Evolutionary conservation across 1,139 yeast genomes (phyloP), one percentile per base, ranked within the genome.

Genomic region (Martiniozyma asiatica): DNA sequence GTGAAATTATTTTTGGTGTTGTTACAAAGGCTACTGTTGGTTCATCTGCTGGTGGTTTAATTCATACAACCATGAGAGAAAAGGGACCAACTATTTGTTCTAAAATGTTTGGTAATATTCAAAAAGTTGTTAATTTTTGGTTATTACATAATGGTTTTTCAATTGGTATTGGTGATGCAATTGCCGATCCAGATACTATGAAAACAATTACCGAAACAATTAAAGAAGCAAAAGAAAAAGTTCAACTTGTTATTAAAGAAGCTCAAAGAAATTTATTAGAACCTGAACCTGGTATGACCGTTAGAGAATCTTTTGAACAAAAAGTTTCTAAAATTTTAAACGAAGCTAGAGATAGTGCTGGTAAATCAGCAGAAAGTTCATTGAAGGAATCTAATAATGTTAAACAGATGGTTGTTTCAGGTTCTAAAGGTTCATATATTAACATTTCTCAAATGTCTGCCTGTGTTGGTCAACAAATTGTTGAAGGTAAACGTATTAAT

Each of bases 391-490:
- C 78, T 45, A 92, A 92, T 54, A 89, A 87, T 51, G 98, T 92
- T 46, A 92, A 92, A 55, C 98, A 92, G 63, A 92, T 92, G 99
- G 98, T 89, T 37, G 80, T 89, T 41, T 89, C 98, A 10, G 99
- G 99, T 53, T 92, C 99, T 19, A 92, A 92, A 61, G 99, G 99
- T 66, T 92, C 98, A 10, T 89, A 87, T 56, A 92, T 92, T 56
- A 92, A 92, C 56, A 89, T 92, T 56, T 93, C 99, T 17, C 98
- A 87, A 63, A 92, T 92, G 98, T 85, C 97, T 29, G 99, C 99
- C 6, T 89, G 98, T 79, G 99, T 89, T 20, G 99, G 99, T 49
- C 99, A 92, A 61, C 99, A 92, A 56, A 89, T 93, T 61, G 98
- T 92, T 28, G 98, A 89, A 63, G 99, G 99, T 71, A 89, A 84